Evolutionary conservation across 2,329 filamentous ascomycete species (phyloP).

Genomic region (Aschersonia sp.): DNA sequence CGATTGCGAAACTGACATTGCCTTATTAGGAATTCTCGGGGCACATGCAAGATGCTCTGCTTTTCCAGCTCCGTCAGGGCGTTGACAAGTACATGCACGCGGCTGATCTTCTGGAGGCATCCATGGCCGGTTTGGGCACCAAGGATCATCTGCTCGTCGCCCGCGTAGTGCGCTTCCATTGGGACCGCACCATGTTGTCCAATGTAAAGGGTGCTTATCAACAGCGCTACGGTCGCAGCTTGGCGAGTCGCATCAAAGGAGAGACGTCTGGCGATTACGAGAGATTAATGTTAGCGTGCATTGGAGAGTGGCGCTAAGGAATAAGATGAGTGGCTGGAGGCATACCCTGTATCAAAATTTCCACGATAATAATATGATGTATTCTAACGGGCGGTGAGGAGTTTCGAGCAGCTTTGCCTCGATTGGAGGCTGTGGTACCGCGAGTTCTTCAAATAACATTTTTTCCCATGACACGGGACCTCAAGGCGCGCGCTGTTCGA

Average conservation of each 20-base stretch:
- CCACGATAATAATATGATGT: too few relatives aligned
- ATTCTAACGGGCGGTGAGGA: too few relatives aligned
- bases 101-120: conserved; percentile 65
- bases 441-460: too few relatives aligned
- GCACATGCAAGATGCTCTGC: conserved; percentile 77
- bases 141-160: conserved; percentile 69
- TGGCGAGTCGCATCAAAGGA: conserved; percentile 56
- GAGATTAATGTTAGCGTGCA: conserved; percentile 57
- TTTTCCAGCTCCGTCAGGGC: conserved; percentile 65
- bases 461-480: too few relatives aligned
- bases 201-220: conserved; percentile 69
- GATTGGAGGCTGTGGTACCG: too few relatives aligned
- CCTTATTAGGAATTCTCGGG: conserved; percentile 59
- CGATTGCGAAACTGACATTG: background rate
- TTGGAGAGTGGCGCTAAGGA: conserved; percentile 25
- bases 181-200: conserved; percentile 61
- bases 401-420: too few relatives aligned
- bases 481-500: too few relatives aligned
- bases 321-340: background rate
- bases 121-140: conserved; percentile 78
- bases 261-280: conserved; percentile 83
- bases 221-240: conserved; percentile 50
- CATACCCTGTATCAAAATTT: background rate
- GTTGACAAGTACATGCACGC: conserved; percentile 74
- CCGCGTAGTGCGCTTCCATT: conserved; percentile 69